These are phyloP conservation scores for Paraphoma chrysanthemicola DNA, from an alignment of 2,329 filamentous ascomycete species.

Conservation along the genomic window DNA sequence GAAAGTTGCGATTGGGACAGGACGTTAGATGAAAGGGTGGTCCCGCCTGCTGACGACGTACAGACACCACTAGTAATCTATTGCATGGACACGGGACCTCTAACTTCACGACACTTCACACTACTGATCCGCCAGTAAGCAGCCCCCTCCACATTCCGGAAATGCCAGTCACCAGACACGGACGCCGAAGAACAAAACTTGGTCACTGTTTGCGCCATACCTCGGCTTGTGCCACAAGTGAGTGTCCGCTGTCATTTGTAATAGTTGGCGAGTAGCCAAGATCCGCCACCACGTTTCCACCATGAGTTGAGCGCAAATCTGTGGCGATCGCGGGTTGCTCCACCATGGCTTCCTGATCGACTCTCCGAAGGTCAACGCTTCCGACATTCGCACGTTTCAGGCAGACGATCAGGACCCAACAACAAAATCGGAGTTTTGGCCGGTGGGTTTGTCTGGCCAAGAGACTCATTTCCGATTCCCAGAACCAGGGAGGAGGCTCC, in stretches of 20 bases:
- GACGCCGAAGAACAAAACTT: background rate
- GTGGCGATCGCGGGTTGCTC: slow-evolving; percentile 1
- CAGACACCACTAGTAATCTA: background rate
- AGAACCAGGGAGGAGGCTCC: background rate
- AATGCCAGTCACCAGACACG: background rate
- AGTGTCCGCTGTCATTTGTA: background rate
- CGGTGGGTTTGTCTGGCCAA: background rate
- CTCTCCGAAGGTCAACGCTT: background rate
- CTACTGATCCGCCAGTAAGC: background rate
- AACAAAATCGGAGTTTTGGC: background rate
- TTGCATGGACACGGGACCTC: slow-evolving; percentile 6
- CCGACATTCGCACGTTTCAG: background rate
- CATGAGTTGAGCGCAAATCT: slow-evolving; percentile 3
- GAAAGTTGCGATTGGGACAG: background rate
- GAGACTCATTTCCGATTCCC: background rate
- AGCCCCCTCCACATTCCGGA: background rate
- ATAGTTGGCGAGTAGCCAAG: slow-evolving; percentile 7
- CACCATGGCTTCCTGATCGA: background rate
- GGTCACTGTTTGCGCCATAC: background rate
- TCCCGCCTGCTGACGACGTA: slow-evolving; percentile 8
- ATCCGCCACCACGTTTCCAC: slow-evolving; percentile 12
- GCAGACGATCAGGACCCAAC: background rate
- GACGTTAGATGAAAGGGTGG: slow-evolving; percentile 4
- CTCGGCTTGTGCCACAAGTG: background rate
- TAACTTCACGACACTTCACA: background rate